phyloP scores from a whole-genome alignment of 2,329 filamentous ascomycete species.

The Alternaria burnsii region DNA sequence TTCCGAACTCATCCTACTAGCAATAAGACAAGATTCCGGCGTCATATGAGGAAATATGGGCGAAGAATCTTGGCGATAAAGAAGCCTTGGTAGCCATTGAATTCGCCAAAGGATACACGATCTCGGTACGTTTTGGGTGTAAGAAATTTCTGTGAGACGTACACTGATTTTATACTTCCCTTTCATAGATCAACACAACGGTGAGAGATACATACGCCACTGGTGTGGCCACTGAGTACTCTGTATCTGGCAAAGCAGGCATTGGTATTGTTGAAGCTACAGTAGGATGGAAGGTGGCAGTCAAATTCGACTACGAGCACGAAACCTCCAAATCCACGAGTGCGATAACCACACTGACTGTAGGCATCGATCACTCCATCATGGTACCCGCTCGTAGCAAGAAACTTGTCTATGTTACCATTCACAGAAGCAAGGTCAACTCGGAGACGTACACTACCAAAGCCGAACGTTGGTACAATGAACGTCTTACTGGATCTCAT shows the following conservation, averaged over 20 bases:
- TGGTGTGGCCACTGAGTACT: not conserved
- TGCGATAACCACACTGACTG: not conserved
- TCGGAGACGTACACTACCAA: not conserved
- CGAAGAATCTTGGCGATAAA: not conserved
- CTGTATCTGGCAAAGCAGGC: not conserved
- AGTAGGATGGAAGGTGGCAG: not conserved
- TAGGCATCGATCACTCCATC: not conserved
- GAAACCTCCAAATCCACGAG: not conserved
- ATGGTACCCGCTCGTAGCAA: not conserved
- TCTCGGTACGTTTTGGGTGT: too few species aligned
- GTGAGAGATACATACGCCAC: not conserved
- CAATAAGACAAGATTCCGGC: not conserved
- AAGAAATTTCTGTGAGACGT: too few species aligned
- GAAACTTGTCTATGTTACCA: not conserved
- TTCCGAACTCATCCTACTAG: not conserved
- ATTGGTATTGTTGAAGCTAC: not conserved
- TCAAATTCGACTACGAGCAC: not conserved
- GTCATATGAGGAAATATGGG: not conserved
- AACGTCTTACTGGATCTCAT: not conserved
- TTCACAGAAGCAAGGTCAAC: not conserved
- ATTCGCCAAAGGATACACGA: too few species aligned
- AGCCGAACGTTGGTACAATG: not conserved
- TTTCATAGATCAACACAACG: not conserved
- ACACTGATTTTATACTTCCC: not conserved
- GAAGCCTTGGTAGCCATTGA: not conserved